phyloP scores from a whole-genome alignment of 2,329 filamentous ascomycete genomes.

The Penicillium sp. region DNA sequence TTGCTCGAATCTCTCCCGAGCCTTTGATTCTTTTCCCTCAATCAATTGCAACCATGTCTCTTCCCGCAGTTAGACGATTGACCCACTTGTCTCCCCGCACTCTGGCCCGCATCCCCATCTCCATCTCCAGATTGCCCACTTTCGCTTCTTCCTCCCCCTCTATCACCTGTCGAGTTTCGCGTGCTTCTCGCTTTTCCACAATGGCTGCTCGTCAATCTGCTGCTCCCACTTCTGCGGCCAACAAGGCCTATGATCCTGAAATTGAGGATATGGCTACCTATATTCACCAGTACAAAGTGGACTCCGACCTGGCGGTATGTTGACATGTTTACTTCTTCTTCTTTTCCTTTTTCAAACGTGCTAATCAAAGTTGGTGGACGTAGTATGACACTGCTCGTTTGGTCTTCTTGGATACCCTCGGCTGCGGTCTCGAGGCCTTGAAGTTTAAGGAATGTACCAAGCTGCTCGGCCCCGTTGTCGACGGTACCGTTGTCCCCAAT shows the following conservation, averaged over 20 bases:
- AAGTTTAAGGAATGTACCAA: constrained; percentile 95
- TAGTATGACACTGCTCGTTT: constrained; percentile 87
- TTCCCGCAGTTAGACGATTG: constrained; percentile 41
- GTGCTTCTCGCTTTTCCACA: constrained; percentile 39
- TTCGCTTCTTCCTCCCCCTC: constrained; percentile 23
- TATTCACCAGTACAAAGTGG: constrained; percentile 83
- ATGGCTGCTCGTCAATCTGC: constrained; percentile 39
- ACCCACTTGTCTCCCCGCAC: constrained; percentile 40
- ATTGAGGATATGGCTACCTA: constrained; percentile 94
- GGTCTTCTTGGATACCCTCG: constrained; percentile 93
- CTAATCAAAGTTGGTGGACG: constrained; percentile 1
- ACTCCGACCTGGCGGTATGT: constrained; percentile 86
- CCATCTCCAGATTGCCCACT: constrained; percentile 30
- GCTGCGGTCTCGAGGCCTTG: constrained; percentile 91
- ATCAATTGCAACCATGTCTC: constrained; percentile 32
- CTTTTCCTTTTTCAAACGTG: neutral
- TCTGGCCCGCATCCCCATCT: constrained; percentile 48
- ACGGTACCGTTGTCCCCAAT: constrained; percentile 85
- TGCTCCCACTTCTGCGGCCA: constrained; percentile 31
- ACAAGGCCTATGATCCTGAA: constrained; percentile 74
- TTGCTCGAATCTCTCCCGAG: neutral
- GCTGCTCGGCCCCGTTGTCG: constrained; percentile 84
- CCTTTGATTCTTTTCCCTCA: constrained; percentile 19
- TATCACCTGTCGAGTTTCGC: constrained; percentile 19
- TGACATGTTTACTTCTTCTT: neutral